Evolutionary conservation across 176 grass and related monocot genomes (phyloP).

Genomic region (Thinopyrum elongatum): DNA sequence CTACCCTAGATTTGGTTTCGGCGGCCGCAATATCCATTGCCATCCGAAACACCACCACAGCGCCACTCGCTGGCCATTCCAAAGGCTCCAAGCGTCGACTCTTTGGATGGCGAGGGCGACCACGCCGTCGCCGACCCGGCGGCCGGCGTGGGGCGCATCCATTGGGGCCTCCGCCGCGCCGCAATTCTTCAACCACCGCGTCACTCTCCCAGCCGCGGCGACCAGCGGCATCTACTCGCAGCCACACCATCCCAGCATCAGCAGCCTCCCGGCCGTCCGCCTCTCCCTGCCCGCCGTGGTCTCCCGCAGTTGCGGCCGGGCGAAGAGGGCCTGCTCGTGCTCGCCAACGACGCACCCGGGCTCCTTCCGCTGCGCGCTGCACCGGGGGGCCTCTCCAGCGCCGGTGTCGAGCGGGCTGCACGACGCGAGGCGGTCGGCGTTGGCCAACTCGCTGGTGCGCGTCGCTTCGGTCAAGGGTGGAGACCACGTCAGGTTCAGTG

Average conservation of each 20-base stretch:
- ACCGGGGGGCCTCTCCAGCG: neutral
- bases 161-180: neutral
- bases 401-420: slow-evolving; percentile 15
- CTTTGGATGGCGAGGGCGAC: neutral
- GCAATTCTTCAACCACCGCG: neutral
- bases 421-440: slow-evolving; percentile 37
- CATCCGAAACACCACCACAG: too few relatives aligned
- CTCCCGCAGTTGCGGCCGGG: neutral
- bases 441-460: slow-evolving; percentile 64
- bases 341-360: slow-evolving; percentile 69
- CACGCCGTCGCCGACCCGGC: neutral
- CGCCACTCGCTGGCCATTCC: too few relatives aligned
- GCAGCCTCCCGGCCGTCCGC: neutral
- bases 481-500: slow-evolving; percentile 43
- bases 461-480: slow-evolving; percentile 60
- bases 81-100: too few relatives aligned
- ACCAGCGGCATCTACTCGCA: neutral
- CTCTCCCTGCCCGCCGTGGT: neutral
- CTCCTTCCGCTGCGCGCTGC: slow-evolving; percentile 68
- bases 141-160: neutral
- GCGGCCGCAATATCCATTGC: too few relatives aligned
- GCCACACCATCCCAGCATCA: neutral
- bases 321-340: slow-evolving; percentile 46
- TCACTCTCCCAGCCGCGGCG: neutral
- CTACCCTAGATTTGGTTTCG: too few relatives aligned